A percentile compares a stretch with the other conserved stretches of the same genome.
Evolutionary conservation across 1,284 basidiomycete species (phyloP).

Genomic region (Melampsora americana): DNA sequence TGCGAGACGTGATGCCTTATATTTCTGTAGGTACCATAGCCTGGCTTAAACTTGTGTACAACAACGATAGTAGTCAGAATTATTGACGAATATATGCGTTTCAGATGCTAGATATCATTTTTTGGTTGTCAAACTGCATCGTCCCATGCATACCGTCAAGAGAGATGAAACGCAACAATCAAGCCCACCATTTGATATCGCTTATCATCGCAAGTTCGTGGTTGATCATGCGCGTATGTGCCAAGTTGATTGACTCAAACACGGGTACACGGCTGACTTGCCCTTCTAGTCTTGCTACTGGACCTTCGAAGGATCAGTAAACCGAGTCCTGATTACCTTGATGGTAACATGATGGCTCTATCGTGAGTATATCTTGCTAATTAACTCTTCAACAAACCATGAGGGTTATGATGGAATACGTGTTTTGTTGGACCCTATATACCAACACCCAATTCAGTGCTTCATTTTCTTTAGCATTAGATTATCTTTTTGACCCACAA

Average conservation of each 20-base stretch:
- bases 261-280: not conserved
- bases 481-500: constrained; percentile 38
- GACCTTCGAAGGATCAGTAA: constrained; percentile 17
- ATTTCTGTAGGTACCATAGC: constrained; percentile 29
- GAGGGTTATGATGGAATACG: not conserved
- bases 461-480: constrained; percentile 39
- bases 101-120: constrained; percentile 41
- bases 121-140: constrained; percentile 33
- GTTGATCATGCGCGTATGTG: constrained; percentile 41
- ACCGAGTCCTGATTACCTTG: constrained; percentile 39
- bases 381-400: not conserved
- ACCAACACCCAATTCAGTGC: constrained; percentile 4
- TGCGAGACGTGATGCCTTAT: constrained; percentile 34
- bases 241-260: not conserved
- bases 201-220: constrained; percentile 35
- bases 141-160: constrained; percentile 33
- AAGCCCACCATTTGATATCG: constrained; percentile 14
- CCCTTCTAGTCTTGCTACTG: constrained; percentile 16
- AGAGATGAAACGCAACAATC: constrained; percentile 6
- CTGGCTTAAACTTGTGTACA: not conserved
- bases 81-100: not conserved
- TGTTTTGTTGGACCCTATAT: not conserved
- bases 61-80: not conserved
- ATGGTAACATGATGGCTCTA: constrained; percentile 30
- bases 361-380: constrained; percentile 24